Evolutionary conservation across 352 stramenopile genomes (phyloP).

Genomic region (Elongisporangium anandrum): DNA sequence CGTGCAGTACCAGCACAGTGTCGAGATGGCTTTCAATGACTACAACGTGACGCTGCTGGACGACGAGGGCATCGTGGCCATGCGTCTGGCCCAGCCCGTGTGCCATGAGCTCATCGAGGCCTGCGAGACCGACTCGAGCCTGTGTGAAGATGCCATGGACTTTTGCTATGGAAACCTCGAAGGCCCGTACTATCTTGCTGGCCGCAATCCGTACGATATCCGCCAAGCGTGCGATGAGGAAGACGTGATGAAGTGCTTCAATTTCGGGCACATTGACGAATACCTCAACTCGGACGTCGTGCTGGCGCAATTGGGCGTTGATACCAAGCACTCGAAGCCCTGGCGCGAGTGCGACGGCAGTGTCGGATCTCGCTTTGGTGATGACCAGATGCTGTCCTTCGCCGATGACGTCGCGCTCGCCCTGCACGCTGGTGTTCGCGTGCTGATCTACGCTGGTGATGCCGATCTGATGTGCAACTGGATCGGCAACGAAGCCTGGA

Average conservation of each 20-base stretch:
- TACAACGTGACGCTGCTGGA: constrained; percentile 68
- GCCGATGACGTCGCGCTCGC: constrained; percentile 82
- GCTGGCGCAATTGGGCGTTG: constrained; percentile 28
- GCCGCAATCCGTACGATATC: constrained; percentile 77
- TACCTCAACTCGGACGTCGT: constrained; percentile 65
- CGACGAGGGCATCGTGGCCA: constrained; percentile 31
- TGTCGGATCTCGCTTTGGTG: constrained; percentile 88
- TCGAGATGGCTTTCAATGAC: constrained; percentile 65
- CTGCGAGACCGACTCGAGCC: constrained; percentile 41
- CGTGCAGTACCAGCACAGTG: constrained; percentile 60
- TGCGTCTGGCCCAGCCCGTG: constrained; percentile 46
- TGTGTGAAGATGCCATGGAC: constrained; percentile 42
- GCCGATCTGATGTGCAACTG: constrained; percentile 98
- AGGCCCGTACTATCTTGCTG: constrained; percentile 34
- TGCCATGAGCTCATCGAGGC: constrained; percentile 47
- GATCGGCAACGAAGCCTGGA: constrained; percentile 95
- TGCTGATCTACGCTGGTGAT: constrained; percentile 96
- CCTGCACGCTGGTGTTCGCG: constrained; percentile 60
- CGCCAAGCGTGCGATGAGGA: constrained; percentile 42
- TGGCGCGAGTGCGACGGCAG: constrained; percentile 93
- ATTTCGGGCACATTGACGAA: constrained; percentile 59
- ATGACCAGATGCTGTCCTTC: constrained; percentile 95
- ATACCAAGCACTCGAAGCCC: constrained; percentile 40
- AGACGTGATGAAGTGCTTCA: constrained; percentile 60
- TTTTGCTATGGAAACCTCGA: constrained; percentile 60